These are phyloP conservation scores for Friedmanniomyces endolithicus DNA, from an alignment of 495 filamentous ascomycete genomes.

Conservation along the genomic window DNA sequence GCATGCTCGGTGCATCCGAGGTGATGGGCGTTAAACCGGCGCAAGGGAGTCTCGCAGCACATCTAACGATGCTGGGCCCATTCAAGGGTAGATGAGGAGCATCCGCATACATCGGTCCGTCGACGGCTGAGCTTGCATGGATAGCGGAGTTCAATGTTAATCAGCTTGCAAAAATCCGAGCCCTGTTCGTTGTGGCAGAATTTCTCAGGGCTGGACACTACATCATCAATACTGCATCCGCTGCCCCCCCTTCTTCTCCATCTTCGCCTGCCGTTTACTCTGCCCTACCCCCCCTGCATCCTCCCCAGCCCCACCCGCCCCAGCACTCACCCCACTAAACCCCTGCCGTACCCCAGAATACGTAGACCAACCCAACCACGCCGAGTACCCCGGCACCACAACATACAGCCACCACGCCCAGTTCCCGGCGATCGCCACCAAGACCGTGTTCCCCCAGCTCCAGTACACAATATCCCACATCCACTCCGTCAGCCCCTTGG, in stretches of 20 bases:
- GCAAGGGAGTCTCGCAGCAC: no score
- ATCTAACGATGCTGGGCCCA: no score
- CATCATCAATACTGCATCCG: conserved; percentile 30
- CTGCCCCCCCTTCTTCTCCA: conserved; percentile 33
- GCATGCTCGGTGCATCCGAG: no score
- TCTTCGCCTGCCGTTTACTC: conserved; percentile 31
- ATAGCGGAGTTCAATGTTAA: no score
- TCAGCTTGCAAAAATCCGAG: no score
- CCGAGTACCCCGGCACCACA: conserved; percentile 29
- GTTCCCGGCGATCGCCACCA: conserved; percentile 28
- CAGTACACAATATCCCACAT: conserved; percentile 96
- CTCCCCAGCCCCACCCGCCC: conserved; percentile 8
- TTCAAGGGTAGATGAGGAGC: no score
- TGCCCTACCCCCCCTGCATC: conserved; percentile 15
- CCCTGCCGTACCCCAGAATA: conserved; percentile 24
- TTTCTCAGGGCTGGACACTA: no score
- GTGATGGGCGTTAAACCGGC: no score
- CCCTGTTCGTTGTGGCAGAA: no score
- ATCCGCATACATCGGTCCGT: no score
- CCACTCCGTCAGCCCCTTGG: conserved; percentile 84
- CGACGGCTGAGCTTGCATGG: no score
- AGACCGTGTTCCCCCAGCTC: conserved; percentile 41
- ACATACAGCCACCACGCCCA: conserved; percentile 31
- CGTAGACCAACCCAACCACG: conserved; percentile 26
- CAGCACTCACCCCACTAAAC: conserved; percentile 23